Evolutionary conservation across 768 basidiomycete genomes (phyloP).

Genomic region (Lepiota subincarnata): DNA sequence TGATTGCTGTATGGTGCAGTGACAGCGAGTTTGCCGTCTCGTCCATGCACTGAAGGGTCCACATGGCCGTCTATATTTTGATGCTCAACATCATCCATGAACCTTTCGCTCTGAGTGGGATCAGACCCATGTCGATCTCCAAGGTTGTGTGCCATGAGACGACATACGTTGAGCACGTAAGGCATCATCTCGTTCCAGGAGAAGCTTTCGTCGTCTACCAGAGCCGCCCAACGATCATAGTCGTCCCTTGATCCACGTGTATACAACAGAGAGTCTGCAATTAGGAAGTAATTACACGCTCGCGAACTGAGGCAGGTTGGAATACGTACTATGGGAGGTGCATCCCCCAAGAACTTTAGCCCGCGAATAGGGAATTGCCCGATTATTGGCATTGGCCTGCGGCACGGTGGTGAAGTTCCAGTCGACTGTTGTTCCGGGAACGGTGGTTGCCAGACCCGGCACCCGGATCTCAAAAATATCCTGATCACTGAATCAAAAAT

Average conservation of each 20-base stretch:
- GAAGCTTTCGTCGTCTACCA: conserved; percentile 28
- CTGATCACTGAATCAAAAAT: conserved; percentile 6
- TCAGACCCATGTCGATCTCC: too few species aligned
- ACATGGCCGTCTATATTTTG: too few species aligned
- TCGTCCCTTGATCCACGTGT: conserved; percentile 27
- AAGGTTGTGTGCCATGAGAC: too few species aligned
- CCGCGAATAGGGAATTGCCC: conserved; percentile 18
- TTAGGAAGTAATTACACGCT: neutral
- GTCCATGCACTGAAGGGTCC: neutral
- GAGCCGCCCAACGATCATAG: conserved; percentile 23
- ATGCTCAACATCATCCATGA: too few species aligned
- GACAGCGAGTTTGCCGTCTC: neutral
- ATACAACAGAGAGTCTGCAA: conserved; percentile 20
- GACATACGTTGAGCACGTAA: conserved; percentile 22
- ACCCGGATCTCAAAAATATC: conserved; percentile 5
- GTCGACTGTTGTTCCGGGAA: neutral
- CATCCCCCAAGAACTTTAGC: conserved; percentile 26
- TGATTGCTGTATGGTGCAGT: neutral
- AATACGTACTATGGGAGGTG: conserved; percentile 20
- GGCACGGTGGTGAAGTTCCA: conserved; percentile 20
- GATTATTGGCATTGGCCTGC: conserved; percentile 19
- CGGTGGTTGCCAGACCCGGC: neutral
- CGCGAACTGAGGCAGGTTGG: neutral
- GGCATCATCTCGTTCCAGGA: conserved; percentile 24
- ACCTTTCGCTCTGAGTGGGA: too few species aligned